Evolutionary conservation across 225 moss, liverwort and hornwort genomes (phyloP).

Genomic region (Marchantia polymorpha): DNA sequence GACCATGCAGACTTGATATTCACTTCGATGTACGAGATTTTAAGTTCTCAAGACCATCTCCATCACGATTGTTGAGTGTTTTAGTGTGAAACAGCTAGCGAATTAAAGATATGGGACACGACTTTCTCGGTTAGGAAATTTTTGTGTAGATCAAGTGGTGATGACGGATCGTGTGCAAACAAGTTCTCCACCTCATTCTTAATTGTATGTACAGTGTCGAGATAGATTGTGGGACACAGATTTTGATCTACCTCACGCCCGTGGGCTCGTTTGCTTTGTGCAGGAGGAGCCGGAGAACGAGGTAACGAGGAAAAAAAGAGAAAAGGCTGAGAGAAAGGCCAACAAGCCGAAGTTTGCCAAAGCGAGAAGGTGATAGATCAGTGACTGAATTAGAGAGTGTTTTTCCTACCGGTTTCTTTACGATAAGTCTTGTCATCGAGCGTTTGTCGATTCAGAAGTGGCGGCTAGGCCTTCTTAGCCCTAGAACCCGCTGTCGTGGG

Average conservation of each 20-base stretch:
- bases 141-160: too few relatives aligned
- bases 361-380: conserved; percentile 54
- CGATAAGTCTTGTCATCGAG: too few relatives aligned
- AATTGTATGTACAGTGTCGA: too few relatives aligned
- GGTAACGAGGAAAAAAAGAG: conserved; percentile 62
- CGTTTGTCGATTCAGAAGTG: not conserved
- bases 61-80: too few relatives aligned
- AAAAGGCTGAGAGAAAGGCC: conserved; percentile 85
- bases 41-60: too few relatives aligned
- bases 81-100: too few relatives aligned
- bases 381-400: not conserved
- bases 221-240: not conserved
- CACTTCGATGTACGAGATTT: too few relatives aligned
- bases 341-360: conserved; percentile 81
- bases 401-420: not conserved
- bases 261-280: conserved; percentile 1
- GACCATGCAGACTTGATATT: too few relatives aligned
- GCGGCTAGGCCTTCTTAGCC: not conserved
- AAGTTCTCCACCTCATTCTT: too few relatives aligned
- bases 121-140: too few relatives aligned
- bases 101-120: too few relatives aligned
- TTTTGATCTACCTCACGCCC: not conserved
- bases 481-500: not conserved
- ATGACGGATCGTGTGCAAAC: too few relatives aligned
- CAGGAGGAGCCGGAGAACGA: conserved; percentile 67